Base-by-base conservation (phyloP, 2,329 filamentous ascomycete genomes). In the Biscogniauxia marginata region DNA sequence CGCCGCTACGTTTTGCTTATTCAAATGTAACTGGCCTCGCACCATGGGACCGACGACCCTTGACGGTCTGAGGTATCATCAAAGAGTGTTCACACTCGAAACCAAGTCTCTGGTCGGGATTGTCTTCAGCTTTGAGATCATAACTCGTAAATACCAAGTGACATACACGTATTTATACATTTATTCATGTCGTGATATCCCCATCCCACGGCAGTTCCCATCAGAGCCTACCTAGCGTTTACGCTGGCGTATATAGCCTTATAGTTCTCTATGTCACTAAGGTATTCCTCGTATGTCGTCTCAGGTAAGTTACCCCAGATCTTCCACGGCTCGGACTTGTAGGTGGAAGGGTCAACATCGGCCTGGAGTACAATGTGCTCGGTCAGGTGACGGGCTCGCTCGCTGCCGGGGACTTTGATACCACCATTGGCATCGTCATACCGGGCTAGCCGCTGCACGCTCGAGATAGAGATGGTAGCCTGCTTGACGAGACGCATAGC, bases 341-440 rank as follows among this genome's bases (percentile, higher is more conserved):
- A 82, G 19, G 80, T 82, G 53, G 67, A 71, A 48, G 72, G 74
- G 66, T 79, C 73, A 46, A 81, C 60, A 24, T 71, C 55, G 23
- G 78, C 67, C 66, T 84, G 83, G 47, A 91, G 62, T 43, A 89
- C 85, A 4, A 91, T 61, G 65, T 90, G 84, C 75, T 91, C 88
- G 1, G 79, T 70, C 63, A 86, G 77, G 50, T 82, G 74, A 65
- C 81, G 79, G 61, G 80, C 74, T 65, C 78, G 78, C 46, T 77
- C 76, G 57, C 73, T 77, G 2, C 79, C 80, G 1, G 75, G 71
- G 7, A 83, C 67, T n/a, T 73, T 64, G 57, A 69, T 62, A 13
- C 74, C 77, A 16, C 73, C 74, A 2, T 53, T 57, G 7, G 57
- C 52, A 25, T 64, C 64, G 49, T 76, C 70, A 57, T 74, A 72